Conservation (phyloP, 2,329 filamentous ascomycete species). For the Trichoderma sp. region DNA sequence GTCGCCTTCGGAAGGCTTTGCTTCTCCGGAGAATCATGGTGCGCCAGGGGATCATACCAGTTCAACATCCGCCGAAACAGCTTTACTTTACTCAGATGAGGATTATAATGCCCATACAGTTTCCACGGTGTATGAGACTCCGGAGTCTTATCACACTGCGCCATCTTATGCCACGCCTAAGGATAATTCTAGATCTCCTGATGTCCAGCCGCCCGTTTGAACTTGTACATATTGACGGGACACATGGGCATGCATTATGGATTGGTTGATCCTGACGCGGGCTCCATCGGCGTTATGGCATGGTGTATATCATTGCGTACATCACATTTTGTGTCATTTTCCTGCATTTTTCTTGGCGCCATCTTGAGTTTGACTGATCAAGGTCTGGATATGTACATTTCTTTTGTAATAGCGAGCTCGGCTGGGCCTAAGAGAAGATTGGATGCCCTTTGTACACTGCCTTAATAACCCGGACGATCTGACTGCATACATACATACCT, state of each 20-base stretch:
- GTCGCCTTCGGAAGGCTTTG: background rate
- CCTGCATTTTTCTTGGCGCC: background rate
- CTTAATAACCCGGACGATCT: background rate
- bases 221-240: background rate
- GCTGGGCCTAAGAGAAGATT: background rate
- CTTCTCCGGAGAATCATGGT: background rate
- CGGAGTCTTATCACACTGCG: background rate
- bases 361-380: background rate
- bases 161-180: background rate
- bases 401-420: background rate
- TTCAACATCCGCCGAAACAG: accelerated
- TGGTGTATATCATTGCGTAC: background rate
- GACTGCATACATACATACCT: background rate
- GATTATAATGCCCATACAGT: background rate
- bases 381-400: background rate
- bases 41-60: background rate
- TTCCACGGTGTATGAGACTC: background rate
- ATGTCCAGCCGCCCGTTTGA: background rate
- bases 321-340: background rate
- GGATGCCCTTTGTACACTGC: background rate
- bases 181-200: background rate
- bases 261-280: background rate
- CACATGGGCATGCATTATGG: background rate
- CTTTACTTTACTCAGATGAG: background rate
- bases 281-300: background rate